Evolutionary conservation across 2,329 filamentous ascomycete species (phyloP).

Genomic region (Chalaropsis thielavioides): DNA sequence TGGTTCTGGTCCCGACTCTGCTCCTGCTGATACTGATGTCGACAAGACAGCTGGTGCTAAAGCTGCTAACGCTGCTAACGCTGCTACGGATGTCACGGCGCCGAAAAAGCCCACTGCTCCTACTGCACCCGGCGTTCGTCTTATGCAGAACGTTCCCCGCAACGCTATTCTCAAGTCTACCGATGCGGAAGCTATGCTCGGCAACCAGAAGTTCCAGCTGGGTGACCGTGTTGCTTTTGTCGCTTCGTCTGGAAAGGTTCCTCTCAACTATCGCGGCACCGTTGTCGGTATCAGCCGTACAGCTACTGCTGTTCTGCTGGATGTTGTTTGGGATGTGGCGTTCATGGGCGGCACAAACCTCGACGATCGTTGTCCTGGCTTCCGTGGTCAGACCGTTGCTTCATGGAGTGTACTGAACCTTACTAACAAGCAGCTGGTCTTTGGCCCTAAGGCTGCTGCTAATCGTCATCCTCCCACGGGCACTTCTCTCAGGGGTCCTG

Average conservation of each 20-base stretch:
- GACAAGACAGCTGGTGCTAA: neutral
- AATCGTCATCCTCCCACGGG: neutral
- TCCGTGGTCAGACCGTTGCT: constrained; percentile 85
- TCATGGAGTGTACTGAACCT: constrained; percentile 82
- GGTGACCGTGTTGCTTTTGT: constrained; percentile 91
- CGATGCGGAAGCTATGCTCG: constrained; percentile 85
- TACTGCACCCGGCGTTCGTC: neutral
- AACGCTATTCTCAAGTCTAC: constrained; percentile 81
- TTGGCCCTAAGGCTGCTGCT: constrained; percentile 43
- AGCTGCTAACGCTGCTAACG: neutral
- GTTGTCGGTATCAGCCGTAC: constrained; percentile 91
- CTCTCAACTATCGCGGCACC: constrained; percentile 79
- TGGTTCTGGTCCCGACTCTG: neutral
- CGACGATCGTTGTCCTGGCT: constrained; percentile 76
- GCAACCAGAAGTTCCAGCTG: constrained; percentile 67
- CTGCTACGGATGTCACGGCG: constrained; percentile 27
- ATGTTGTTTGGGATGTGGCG: constrained; percentile 82
- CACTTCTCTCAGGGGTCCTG: constrained; percentile 25
- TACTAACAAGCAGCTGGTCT: constrained; percentile 65
- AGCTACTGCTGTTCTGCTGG: constrained; percentile 64
- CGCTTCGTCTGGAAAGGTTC: constrained; percentile 83
- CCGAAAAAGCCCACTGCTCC: neutral
- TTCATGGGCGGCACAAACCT: constrained; percentile 97
- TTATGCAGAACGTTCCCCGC: constrained; percentile 64
- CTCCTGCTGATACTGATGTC: neutral